A percentile compares a stretch with the other conserved stretches of the same genome.
phyloP scores from a whole-genome alignment of 345 rosid species.

The Trapa bicornis region DNA sequence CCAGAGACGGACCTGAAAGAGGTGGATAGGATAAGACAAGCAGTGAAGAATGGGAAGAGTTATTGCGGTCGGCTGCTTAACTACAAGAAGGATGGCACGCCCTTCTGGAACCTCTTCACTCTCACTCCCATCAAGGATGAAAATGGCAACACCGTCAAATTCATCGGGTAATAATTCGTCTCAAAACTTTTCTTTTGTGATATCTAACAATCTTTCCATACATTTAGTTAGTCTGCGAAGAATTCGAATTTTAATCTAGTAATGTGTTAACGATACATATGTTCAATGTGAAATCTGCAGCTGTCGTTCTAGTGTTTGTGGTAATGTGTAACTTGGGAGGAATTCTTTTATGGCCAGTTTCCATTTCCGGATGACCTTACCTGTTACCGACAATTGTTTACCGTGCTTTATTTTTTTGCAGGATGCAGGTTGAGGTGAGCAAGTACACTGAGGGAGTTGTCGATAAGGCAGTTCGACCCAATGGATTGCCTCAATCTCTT shows the following conservation, averaged over 20 bases:
- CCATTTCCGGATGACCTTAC: too few relatives aligned
- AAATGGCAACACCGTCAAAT: conserved; percentile 64
- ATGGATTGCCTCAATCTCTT: conserved; percentile 68
- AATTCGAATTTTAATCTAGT: too few relatives aligned
- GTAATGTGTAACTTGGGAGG: too few relatives aligned
- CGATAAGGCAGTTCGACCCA: conserved; percentile 69
- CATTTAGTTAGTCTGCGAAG: too few relatives aligned
- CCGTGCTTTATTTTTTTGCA: conserved; percentile 14
- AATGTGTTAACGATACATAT: too few relatives aligned
- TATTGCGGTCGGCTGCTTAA: conserved; percentile 86
- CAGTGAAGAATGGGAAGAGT: conserved; percentile 59
- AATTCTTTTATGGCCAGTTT: too few relatives aligned
- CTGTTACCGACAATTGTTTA: too few relatives aligned
- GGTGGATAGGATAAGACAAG: conserved; percentile 63
- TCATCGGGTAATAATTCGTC: conserved; percentile 50
- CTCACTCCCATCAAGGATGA: conserved; percentile 84
- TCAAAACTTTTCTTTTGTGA: background rate
- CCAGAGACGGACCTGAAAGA: conserved; percentile 66
- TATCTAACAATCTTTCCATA: background rate
- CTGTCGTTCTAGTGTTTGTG: too few relatives aligned
- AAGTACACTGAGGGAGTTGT: conserved; percentile 82
- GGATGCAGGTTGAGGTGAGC: conserved; percentile 99
- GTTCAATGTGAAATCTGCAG: too few relatives aligned
- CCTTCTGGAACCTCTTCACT: conserved; percentile 98
- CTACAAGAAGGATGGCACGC: conserved; percentile 83